A percentile compares a stretch with the other conserved stretches of the same genome.
phyloP scores from a whole-genome alignment of 345 rosid genomes.

The Xanthoceras sorbifolium region DNA sequence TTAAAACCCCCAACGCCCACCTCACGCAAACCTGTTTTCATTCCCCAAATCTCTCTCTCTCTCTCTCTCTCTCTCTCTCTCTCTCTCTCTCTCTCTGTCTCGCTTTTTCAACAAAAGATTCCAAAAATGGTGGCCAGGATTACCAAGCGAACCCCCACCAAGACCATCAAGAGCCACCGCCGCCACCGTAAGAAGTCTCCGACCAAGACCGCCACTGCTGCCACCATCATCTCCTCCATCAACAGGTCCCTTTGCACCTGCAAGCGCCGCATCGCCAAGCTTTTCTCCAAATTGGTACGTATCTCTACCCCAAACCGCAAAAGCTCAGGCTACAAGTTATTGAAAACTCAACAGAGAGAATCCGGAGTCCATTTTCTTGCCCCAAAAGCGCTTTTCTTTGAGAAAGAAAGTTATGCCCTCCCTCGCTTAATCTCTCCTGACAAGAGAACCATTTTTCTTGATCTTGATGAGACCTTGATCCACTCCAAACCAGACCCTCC shows the following conservation, averaged over 20 bases:
- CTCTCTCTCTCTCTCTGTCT: background rate
- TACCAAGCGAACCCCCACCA: conserved; percentile 46
- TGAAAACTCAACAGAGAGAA: conserved; percentile 29
- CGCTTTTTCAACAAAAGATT: background rate
- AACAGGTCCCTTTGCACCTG: conserved; percentile 63
- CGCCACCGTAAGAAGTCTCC: conserved; percentile 45
- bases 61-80: conserved; percentile 19
- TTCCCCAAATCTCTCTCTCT: conserved; percentile 15
- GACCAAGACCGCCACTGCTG: conserved; percentile 31
- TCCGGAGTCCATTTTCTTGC: background rate
- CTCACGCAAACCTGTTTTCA: conserved; percentile 4
- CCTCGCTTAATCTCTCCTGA: conserved; percentile 37
- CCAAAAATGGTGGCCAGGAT: conserved; percentile 61
- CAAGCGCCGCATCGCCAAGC: conserved; percentile 61
- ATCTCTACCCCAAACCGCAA: conserved; percentile 46
- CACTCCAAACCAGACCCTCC: conserved; percentile 87
- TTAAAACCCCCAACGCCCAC: conserved; percentile 34
- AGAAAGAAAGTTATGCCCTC: conserved; percentile 34
- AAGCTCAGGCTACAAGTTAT: conserved; percentile 52
- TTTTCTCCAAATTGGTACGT: conserved; percentile 58
- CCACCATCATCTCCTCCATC: conserved; percentile 55
- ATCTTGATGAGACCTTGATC: conserved; percentile 84
- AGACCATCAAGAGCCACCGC: conserved; percentile 44
- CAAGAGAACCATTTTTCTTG: conserved; percentile 74
- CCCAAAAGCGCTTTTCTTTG: conserved; percentile 36